phyloP scores from a whole-genome alignment of 768 basidiomycete genomes.

The Pleurotus tuber-regium region DNA sequence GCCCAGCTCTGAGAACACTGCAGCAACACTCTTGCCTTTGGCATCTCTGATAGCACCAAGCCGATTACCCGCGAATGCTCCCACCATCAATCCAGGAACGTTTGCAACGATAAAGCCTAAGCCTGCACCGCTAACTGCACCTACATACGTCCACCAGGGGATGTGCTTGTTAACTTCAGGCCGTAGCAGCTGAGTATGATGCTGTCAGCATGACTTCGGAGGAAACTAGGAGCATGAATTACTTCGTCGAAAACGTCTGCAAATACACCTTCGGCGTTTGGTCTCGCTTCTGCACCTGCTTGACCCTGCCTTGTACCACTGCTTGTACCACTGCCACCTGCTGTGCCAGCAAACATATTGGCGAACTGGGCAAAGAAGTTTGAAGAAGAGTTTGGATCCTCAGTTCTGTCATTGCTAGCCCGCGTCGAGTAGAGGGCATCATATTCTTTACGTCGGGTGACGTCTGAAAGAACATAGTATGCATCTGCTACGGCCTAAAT shows the following conservation, averaged over 20 bases:
- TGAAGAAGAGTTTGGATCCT: constrained; percentile 64
- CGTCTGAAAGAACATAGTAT: constrained; percentile 89
- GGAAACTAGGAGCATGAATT: too few relatives aligned
- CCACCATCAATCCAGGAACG: constrained; percentile 81
- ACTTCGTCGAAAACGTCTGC: constrained; percentile 93
- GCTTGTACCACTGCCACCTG: constrained; percentile 22
- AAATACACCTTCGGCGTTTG: constrained; percentile 80
- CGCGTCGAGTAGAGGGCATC: constrained; percentile 63
- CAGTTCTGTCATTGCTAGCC: constrained; percentile 45
- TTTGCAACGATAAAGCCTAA: constrained; percentile 67
- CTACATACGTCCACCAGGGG: constrained; percentile 78
- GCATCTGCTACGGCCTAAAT: constrained; percentile 86
- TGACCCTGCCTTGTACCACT: too few relatives aligned
- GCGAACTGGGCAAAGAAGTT: constrained; percentile 79
- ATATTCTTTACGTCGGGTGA: constrained; percentile 68
- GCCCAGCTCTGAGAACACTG: constrained; percentile 79
- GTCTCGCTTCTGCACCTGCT: constrained; percentile 39
- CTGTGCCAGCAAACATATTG: constrained; percentile 57
- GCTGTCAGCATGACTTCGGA: too few relatives aligned
- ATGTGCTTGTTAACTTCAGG: constrained; percentile 74
- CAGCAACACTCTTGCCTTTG: constrained; percentile 90
- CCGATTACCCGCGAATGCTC: constrained; percentile 86
- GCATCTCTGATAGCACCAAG: constrained; percentile 90
- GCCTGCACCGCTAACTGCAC: constrained; percentile 70
- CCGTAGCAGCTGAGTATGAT: constrained; percentile 58